Base-by-base conservation (phyloP, 225 moss, liverwort and hornwort genomes). In the Pleurozium schreberi region DNA sequence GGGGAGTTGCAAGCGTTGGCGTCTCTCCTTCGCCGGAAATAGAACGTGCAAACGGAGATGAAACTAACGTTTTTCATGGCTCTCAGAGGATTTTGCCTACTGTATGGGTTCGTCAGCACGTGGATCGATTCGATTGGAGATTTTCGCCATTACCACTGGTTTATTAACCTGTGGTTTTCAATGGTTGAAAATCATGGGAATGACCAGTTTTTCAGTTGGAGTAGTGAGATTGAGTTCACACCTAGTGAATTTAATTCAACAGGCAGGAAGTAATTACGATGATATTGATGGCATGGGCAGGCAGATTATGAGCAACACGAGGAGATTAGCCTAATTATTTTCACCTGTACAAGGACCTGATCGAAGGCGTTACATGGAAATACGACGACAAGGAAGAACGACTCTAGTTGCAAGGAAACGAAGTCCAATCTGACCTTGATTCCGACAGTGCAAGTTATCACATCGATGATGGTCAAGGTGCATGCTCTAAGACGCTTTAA, bases 1-100 rank as follows among this genome's bases (percentile, higher is more conserved):
- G 94, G 94, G 26, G 94, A 93, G 57, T 36, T 94, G 77, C 94
- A 93, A 75, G 93, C 92, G 60, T 85, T 94, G 38, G 92, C 94
- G 18, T 94, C 94, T 67, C 88, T 93, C 27, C 89, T 94, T 66
- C 92, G 92, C 27, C 88, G 94, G 53, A 93, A 94, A 86, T 94
- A 83, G 68, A 36, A 31, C 40, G 12, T 58, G 40, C 40, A 80
- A n/a, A n/a, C n/a, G 27, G 40, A 40, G 59, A 59, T 28, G 58
- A 59, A 80, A 80, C 59, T 40, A 18, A 40, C 80, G 12, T n/a
- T 18, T n/a, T 36, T 36, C 18, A 6, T 22, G 70, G 85, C 9
- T 49, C 9, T 49, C 49, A 75, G 49, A 47, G 27, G 49, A 21
- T 25, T 38, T 38, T 21, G 77, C 53, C 33, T 78, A 55, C 31